A percentile compares a stretch with the other conserved stretches of the same genome.
Conservation (phyloP, 495 filamentous ascomycete genomes). For the Antarctomyces pellizariae region DNA sequence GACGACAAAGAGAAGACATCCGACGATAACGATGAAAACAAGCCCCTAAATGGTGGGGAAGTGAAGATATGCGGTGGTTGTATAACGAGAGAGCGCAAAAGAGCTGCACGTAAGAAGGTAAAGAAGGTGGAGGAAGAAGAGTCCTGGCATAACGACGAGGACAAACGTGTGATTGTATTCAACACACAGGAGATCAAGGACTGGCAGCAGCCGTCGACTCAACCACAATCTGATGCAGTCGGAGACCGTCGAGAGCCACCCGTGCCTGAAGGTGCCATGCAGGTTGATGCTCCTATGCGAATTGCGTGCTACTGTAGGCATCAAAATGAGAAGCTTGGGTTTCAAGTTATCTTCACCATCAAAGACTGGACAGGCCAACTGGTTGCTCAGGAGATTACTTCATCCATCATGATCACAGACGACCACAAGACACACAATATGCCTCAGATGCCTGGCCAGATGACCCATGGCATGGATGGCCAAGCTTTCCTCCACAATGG, state of each 20-base stretch:
- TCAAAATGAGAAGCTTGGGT: conserved; percentile 75
- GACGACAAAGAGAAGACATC: conserved; percentile 1
- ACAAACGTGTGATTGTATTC: conserved; percentile 69
- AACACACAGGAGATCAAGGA: conserved; percentile 82
- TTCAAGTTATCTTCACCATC: conserved; percentile 83
- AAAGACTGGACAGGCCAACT: conserved; percentile 53
- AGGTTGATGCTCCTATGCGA: conserved; percentile 74
- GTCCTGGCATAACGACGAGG: conserved; percentile 53
- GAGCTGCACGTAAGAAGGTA: conserved; percentile 68
- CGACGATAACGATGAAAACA: conserved; percentile 29
- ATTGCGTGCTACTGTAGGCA: conserved; percentile 94
- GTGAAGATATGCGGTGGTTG: conserved; percentile 71
- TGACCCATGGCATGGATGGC: conserved; percentile 8
- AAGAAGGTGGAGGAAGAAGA: conserved; percentile 73
- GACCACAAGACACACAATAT: conserved; percentile 70
- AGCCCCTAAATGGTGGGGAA: conserved; percentile 61
- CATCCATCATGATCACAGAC: conserved; percentile 84
- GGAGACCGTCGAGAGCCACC: conserved; percentile 16
- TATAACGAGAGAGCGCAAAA: conserved; percentile 67
- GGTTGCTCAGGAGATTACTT: conserved; percentile 64
- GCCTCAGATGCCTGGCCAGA: conserved; percentile 16
- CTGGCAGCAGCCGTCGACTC: conserved; percentile 36
- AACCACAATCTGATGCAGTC: conserved; percentile 11
- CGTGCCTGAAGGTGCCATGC: conserved; percentile 36
- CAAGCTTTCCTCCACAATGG: too few species aligned